Percentiles rank a stretch among this genome's conserved stretches.
These are phyloP conservation scores for Coniochaeta ligniaria DNA, from an alignment of 2,329 filamentous ascomycete species.

Conservation along the genomic window DNA sequence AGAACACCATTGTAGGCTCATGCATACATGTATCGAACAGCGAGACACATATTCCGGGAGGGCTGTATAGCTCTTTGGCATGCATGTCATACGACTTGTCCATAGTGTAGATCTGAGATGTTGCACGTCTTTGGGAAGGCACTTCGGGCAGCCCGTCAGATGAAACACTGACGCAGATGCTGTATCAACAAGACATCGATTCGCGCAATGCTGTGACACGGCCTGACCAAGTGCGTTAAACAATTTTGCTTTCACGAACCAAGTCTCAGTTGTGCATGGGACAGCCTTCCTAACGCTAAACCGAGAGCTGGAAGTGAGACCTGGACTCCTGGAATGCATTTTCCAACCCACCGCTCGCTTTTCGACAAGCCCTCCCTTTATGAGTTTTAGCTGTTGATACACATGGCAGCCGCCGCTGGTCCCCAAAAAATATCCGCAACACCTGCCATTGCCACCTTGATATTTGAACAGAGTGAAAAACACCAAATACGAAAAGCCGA, in stretches of 20 bases:
- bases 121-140: background rate
- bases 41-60: no score
- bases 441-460: background rate
- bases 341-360: slow-evolving; percentile 5
- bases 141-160: no score
- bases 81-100: no score
- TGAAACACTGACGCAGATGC: no score
- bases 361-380: slow-evolving; percentile 16
- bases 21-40: no score
- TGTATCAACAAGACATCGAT: no score
- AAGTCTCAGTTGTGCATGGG: background rate
- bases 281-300: slow-evolving; percentile 3
- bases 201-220: no score
- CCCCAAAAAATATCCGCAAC: slow-evolving; percentile 8
- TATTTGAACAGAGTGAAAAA: background rate
- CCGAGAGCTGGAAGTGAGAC: slow-evolving; percentile 9
- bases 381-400: slow-evolving; percentile 14
- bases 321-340: slow-evolving; percentile 12
- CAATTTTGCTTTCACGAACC: background rate
- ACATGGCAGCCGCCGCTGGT: slow-evolving; percentile 9
- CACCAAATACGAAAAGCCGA: background rate
- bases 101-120: background rate
- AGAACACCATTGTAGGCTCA: no score
- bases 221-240: background rate
- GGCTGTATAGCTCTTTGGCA: no score